Conservation (phyloP, 2,329 filamentous ascomycete genomes). For the Botrytis porri region DNA sequence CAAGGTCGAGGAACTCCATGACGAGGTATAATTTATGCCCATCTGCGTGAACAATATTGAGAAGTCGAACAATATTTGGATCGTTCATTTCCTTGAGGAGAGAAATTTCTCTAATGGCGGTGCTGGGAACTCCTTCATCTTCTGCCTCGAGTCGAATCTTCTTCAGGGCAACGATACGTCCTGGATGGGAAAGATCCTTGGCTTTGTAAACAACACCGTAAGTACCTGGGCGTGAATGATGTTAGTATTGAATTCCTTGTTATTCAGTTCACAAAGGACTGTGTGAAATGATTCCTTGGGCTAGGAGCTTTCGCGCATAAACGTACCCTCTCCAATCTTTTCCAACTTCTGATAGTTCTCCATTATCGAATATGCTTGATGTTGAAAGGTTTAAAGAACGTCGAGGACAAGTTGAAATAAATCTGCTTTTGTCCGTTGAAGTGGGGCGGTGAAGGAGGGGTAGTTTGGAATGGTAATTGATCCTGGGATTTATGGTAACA, state of each 20-base stretch:
- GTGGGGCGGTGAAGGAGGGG: conserved; percentile 22
- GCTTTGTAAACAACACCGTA: conserved; percentile 97
- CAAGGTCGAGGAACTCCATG: conserved; percentile 85
- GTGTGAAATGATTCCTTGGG: neutral
- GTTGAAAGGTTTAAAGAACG: conserved; percentile 31
- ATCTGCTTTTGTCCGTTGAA: conserved; percentile 30
- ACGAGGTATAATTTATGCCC: conserved; percentile 94
- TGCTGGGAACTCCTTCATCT: conserved; percentile 89
- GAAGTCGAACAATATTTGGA: conserved; percentile 80
- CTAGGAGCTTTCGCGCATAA: conserved; percentile 18
- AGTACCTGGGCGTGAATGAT: conserved; percentile 58
- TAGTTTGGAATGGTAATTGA: conserved; percentile 26
- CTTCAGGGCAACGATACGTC: conserved; percentile 87
- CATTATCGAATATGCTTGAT: conserved; percentile 46
- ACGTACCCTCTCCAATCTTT: conserved; percentile 90
- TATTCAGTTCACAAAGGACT: conserved; percentile 1
- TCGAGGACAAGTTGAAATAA: conserved; percentile 29
- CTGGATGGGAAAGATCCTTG: conserved; percentile 74
- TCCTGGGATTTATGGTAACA: conserved; percentile 18
- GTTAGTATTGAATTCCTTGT: conserved; percentile 24
- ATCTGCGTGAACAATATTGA: conserved; percentile 93
- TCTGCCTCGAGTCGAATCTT: conserved; percentile 94
- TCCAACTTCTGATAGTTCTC: conserved; percentile 97
- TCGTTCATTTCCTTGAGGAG: conserved; percentile 93
- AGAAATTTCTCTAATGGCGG: conserved; percentile 90